Percentiles rank a stretch among this genome's conserved stretches.
phyloP scores from a whole-genome alignment of 1,284 basidiomycete genomes.

The Pseudozyma hubeiensis region DNA sequence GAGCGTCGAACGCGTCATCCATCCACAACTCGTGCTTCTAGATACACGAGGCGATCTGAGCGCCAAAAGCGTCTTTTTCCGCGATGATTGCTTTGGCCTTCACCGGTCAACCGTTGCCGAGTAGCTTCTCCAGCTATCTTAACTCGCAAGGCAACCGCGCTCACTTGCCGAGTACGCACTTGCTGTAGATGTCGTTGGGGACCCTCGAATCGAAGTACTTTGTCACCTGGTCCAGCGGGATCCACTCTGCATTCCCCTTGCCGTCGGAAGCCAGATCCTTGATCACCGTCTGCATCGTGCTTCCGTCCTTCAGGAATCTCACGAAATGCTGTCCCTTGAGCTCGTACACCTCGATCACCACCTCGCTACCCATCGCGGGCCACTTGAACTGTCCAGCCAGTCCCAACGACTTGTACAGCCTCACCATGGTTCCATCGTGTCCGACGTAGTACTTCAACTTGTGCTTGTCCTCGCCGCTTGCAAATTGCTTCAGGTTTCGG shows the following conservation, averaged over 20 bases:
- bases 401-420: slow-evolving; percentile 49
- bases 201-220: slow-evolving; percentile 41
- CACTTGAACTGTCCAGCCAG: slow-evolving; percentile 39
- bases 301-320: slow-evolving; percentile 36
- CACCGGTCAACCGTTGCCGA: too few species aligned
- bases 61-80: too few species aligned
- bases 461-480: slow-evolving; percentile 13
- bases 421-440: slow-evolving; percentile 60
- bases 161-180: slow-evolving; percentile 38
- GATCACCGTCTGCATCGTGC: slow-evolving; percentile 27
- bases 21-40: too few species aligned
- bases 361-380: slow-evolving; percentile 50
- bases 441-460: slow-evolving; percentile 54
- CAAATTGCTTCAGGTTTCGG: slow-evolving; percentile 22
- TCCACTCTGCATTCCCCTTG: slow-evolving; percentile 16
- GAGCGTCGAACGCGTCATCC: too few species aligned
- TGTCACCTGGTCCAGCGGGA: slow-evolving; percentile 38
- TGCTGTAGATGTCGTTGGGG: slow-evolving; percentile 41
- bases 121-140: too few species aligned
- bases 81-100: too few species aligned
- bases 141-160: too few species aligned
- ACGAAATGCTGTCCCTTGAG: slow-evolving; percentile 16
- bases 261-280: slow-evolving; percentile 17
- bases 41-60: too few species aligned
- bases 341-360: slow-evolving; percentile 53